Evolutionary conservation across 2,329 filamentous ascomycete genomes (phyloP).

Genomic region (Ophioceras dolichostomum): DNA sequence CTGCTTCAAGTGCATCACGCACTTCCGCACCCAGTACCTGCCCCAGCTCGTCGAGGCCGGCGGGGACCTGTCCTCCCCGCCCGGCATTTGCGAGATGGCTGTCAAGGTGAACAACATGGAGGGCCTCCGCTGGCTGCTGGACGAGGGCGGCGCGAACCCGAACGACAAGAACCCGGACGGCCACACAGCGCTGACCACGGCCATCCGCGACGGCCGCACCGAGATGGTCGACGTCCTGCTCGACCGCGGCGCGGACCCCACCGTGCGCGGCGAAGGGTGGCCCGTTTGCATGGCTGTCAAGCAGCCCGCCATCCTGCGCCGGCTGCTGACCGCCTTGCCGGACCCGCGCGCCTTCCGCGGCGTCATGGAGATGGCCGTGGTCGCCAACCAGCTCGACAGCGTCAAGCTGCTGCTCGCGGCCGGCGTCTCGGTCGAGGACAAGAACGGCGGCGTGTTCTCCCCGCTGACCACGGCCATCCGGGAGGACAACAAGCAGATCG

Average conservation of each 20-base stretch:
- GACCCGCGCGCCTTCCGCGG: conserved; percentile 33
- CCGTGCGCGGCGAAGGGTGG: conserved; percentile 31
- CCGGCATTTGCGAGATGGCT: conserved; percentile 19
- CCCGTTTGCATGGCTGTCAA: conserved; percentile 57
- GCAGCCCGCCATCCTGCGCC: conserved; percentile 46
- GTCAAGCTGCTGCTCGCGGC: conserved; percentile 52
- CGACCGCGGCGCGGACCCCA: conserved; percentile 18
- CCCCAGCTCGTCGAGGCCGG: conserved; percentile 21
- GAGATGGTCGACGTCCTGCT: conserved; percentile 32
- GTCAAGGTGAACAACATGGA: conserved; percentile 19
- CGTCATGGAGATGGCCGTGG: conserved; percentile 16
- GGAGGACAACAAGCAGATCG: conserved; percentile 35
- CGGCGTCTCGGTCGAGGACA: conserved; percentile 57
- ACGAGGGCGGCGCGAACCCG: conserved; percentile 20
- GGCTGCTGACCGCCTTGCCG: conserved; percentile 28
- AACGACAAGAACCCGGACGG: conserved; percentile 18
- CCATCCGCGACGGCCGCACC: conserved; percentile 25
- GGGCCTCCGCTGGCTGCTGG: conserved; percentile 22
- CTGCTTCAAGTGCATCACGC: conserved; percentile 13
- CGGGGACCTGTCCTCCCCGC: conserved; percentile 16
- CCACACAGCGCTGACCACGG: conserved; percentile 16
- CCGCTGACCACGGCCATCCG: conserved; percentile 13
- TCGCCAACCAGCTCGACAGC: conserved; percentile 51
- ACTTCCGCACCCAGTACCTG: conserved; percentile 17
- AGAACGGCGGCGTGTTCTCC: conserved; percentile 61